A percentile compares a stretch with the other conserved stretches of the same genome.
phyloP scores from a whole-genome alignment of 345 rosid species.

The Arabidopsis suecica region DNA sequence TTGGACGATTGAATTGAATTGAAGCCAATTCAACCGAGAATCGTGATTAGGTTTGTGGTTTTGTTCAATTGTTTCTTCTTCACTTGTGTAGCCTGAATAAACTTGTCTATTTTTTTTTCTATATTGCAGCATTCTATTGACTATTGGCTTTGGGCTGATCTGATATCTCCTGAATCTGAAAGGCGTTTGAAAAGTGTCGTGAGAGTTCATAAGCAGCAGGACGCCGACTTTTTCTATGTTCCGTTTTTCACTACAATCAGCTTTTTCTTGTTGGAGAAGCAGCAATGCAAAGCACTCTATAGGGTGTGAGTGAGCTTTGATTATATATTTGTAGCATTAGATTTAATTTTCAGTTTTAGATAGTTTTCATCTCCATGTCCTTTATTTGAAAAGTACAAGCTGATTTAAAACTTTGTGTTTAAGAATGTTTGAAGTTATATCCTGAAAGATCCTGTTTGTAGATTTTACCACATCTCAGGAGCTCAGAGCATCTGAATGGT shows the following conservation, averaged over 20 bases:
- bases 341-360: neutral
- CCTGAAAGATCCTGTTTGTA: neutral
- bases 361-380: constrained; percentile 2
- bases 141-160: constrained; percentile 98
- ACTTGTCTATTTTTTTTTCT: neutral
- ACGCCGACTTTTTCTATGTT: constrained; percentile 84
- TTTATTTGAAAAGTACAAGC: neutral
- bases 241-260: constrained; percentile 93
- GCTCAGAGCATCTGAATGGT: neutral
- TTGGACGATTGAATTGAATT: neutral
- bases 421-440: neutral
- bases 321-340: constrained; percentile 29
- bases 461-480: neutral
- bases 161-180: constrained; percentile 76
- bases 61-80: constrained; percentile 5
- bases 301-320: constrained; percentile 94
- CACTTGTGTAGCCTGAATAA: constrained; percentile 14
- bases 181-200: constrained; percentile 80
- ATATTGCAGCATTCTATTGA: constrained; percentile 82
- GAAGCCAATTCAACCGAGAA: neutral
- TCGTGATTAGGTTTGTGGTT: constrained; percentile 15
- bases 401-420: neutral
- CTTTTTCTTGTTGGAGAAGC: constrained; percentile 94
- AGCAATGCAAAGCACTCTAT: constrained; percentile 95
- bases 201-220: constrained; percentile 78